phyloP scores from a whole-genome alignment of 805 yeast species.

The Jamesozyma lodderae region DNA sequence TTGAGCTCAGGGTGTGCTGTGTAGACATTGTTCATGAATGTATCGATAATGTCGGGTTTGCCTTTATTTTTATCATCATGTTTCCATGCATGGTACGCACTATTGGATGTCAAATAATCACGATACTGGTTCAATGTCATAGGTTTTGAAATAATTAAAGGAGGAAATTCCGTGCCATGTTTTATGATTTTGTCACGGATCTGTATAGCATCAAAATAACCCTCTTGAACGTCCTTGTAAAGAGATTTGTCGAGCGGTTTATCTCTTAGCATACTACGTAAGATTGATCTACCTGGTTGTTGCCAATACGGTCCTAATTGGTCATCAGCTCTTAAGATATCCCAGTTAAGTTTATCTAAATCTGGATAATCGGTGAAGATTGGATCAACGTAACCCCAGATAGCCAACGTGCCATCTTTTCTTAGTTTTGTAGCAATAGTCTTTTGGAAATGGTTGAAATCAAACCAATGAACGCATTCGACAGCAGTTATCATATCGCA shows the following conservation, averaged over 20 bases:
- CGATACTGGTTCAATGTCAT: conserved; percentile 39
- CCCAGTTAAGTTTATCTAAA: conserved; percentile 45
- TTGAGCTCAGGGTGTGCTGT: conserved; percentile 23
- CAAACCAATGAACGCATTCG: conserved; percentile 82
- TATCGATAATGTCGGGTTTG: conserved; percentile 42
- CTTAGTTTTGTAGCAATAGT: conserved; percentile 43
- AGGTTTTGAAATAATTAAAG: conserved; percentile 30
- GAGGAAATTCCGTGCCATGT: conserved; percentile 6
- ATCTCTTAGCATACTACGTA: conserved; percentile 36
- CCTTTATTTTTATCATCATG: conserved; percentile 28
- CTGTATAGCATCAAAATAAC: conserved; percentile 18
- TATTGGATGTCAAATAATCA: conserved; percentile 57
- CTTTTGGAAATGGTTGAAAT: conserved; percentile 43
- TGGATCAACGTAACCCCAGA: conserved; percentile 77
- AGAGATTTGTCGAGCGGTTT: conserved; percentile 13
- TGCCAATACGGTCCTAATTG: conserved; percentile 67
- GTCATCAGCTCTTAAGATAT: conserved; percentile 42
- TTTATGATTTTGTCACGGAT: conserved; percentile 6
- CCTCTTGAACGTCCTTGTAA: conserved; percentile 35
- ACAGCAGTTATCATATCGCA: conserved; percentile 68
- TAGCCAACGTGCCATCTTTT: conserved; percentile 58
- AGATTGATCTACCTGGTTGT: conserved; percentile 61
- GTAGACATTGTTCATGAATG: conserved; percentile 32
- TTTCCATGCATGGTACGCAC: conserved; percentile 55
- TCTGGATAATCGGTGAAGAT: conserved; percentile 42